A percentile compares a stretch with the other conserved stretches of the same genome.
phyloP scores from a whole-genome alignment of 148 eudicot genomes.

The Euryodendron excelsum region DNA sequence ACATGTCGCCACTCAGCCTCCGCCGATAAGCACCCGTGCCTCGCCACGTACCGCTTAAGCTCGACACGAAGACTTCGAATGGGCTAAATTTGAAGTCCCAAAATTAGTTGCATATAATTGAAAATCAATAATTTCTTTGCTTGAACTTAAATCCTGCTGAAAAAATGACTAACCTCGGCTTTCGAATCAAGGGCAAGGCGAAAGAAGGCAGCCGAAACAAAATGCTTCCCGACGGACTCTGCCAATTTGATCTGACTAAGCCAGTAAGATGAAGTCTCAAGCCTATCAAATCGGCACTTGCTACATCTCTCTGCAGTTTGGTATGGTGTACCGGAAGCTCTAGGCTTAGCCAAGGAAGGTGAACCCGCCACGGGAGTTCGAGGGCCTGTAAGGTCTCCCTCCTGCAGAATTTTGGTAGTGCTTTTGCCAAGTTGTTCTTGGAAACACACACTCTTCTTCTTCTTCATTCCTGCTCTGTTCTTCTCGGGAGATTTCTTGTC shows the following conservation, averaged over 20 bases:
- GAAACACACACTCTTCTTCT: slow-evolving; percentile 42
- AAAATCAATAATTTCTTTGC: not conserved
- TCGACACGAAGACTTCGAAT: slow-evolving; percentile 38
- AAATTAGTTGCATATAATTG: not conserved
- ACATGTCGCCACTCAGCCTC: slow-evolving; percentile 36
- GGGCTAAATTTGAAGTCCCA: slow-evolving; percentile 28
- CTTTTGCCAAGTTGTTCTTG: slow-evolving; percentile 15
- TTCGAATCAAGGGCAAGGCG: slow-evolving; percentile 39
- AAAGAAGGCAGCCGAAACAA: slow-evolving; percentile 42
- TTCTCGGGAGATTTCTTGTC: slow-evolving; percentile 6
- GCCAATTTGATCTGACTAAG: slow-evolving; percentile 46
- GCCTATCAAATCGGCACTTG: slow-evolving; percentile 46
- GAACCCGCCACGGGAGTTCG: slow-evolving; percentile 26
- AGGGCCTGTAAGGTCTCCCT: slow-evolving; percentile 13
- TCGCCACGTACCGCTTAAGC: slow-evolving; percentile 34
- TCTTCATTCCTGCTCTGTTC: slow-evolving; percentile 8
- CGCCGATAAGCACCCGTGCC: slow-evolving; percentile 30
- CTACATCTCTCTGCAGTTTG: slow-evolving; percentile 43
- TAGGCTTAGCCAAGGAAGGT: slow-evolving; percentile 18
- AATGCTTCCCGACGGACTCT: slow-evolving; percentile 46
- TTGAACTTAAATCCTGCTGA: no score
- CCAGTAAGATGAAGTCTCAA: slow-evolving; percentile 53
- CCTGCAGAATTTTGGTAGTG: not conserved
- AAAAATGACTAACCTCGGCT: slow-evolving; percentile 44
- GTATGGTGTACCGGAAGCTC: slow-evolving; percentile 35